Evolutionary conservation across 495 filamentous ascomycete genomes (phyloP), one percentile per base, ranked within the genome.

Genomic region (Hypoxylon lienhwacheense): DNA sequence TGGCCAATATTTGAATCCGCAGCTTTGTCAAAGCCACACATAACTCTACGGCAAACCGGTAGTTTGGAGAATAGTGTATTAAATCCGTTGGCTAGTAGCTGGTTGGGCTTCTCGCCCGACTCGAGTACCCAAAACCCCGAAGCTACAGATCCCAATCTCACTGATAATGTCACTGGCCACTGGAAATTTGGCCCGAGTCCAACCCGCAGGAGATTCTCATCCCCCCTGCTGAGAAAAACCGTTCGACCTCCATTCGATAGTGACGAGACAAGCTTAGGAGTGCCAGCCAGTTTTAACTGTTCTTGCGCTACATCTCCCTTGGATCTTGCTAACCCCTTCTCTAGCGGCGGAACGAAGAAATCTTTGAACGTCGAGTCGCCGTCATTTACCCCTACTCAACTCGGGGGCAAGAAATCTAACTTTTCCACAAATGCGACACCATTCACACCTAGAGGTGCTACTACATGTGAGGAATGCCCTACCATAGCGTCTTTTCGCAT

Each of bases 331-430:
- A 51, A 57, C 32, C 14, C n/a, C n/a, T n/a, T 20, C n/a, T 35
- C 29, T 47, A 22, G 26, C 61, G 66, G 67, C 59, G 77, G 75
- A 54, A 70, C 78, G 49, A 93, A 87, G 74, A 90, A 92, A 74
- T 76, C 85, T 10, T 83, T 98, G 61, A 97, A 96, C 68, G 92
- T 95, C 61, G 93, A 97, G 57, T 97, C 93, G 8, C 93, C 95
- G 10, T 87, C 92, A 32, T 98, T 98, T 60, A 96, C 90, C 1
- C 95, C 93, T 52, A 77, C 74, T 4, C 58, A 60, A 24, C 47
- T 65, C 15, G 64, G 70, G 7, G 54, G 78, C 5, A 86, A 85
- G 57, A 90, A 89, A 64, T 73, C 79, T 6, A 75, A 70, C 7
- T 71, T 97, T 50, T 92, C 91, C 4, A 95, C 86, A 1, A 90